Percentiles rank a stretch among this genome's conserved stretches.
Conservation (phyloP, 179 eudicot species). For the Spergularia azorica region DNA sequence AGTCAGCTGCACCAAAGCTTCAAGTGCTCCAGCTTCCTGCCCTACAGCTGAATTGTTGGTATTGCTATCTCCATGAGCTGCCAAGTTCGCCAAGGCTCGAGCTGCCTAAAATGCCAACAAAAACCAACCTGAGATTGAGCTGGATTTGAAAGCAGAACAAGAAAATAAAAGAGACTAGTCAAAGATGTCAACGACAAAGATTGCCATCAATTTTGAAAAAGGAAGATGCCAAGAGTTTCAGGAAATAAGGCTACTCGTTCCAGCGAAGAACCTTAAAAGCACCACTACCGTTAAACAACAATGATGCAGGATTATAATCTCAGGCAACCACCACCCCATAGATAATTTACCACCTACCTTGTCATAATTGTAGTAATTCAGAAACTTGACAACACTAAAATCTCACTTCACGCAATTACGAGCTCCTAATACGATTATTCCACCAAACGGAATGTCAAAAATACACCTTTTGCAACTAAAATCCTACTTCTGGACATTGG, state of each 20-base stretch:
- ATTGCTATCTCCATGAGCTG: constrained; percentile 36
- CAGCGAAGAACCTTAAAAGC: background rate
- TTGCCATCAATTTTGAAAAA: too few species aligned
- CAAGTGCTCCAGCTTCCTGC: constrained; percentile 94
- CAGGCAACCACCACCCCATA: too few species aligned
- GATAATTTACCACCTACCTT: too few species aligned
- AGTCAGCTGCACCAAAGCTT: constrained; percentile 89
- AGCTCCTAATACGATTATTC: background rate
- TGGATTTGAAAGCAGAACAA: background rate
- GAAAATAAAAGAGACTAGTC: too few species aligned
- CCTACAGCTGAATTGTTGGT: constrained; percentile 91
- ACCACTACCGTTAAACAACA: too few species aligned
- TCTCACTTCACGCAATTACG: background rate
- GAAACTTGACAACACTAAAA: background rate
- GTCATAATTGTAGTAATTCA: too few species aligned
- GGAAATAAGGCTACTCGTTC: too few species aligned
- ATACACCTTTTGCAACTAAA: constrained; percentile 9
- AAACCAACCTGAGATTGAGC: constrained; percentile 16
- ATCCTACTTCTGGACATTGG: constrained; percentile 9
- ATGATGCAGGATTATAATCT: too few species aligned
- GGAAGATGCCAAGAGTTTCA: too few species aligned
- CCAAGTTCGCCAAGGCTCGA: constrained; percentile 63
- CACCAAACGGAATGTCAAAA: constrained; percentile 2
- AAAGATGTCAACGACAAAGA: too few species aligned
- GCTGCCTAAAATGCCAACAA: constrained; percentile 65